Evolutionary conservation across 129 eudicot genomes (phyloP).

Genomic region (Dittrichia graveolens): DNA sequence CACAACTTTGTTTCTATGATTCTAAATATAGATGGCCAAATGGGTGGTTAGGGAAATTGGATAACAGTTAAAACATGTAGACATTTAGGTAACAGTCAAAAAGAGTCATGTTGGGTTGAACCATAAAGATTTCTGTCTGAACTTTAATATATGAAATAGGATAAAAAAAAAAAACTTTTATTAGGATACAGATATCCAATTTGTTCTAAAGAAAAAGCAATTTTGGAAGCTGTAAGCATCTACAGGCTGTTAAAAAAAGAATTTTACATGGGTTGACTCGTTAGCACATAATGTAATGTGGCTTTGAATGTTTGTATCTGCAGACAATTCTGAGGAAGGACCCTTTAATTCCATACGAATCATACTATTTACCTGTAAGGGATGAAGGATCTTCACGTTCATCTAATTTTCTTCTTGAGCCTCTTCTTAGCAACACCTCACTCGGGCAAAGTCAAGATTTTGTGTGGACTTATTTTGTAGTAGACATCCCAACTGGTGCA

Average conservation of each 20-base stretch:
- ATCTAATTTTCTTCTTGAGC: conserved; percentile 65
- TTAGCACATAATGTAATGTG: conserved; percentile 17
- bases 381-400: conserved; percentile 43
- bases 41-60: too few relatives aligned
- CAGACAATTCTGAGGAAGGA: conserved; percentile 65
- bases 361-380: conserved; percentile 57
- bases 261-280: neutral
- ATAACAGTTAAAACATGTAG: too few relatives aligned
- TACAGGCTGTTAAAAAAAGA: too few relatives aligned
- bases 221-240: too few relatives aligned
- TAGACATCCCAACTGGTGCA: conserved; percentile 73
- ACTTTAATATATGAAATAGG: too few relatives aligned
- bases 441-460: conserved; percentile 24
- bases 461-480: conserved; percentile 74
- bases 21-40: too few relatives aligned
- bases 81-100: too few relatives aligned
- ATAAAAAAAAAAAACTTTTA: too few relatives aligned
- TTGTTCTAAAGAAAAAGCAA: too few relatives aligned
- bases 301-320: conserved; percentile 19
- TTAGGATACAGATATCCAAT: too few relatives aligned
- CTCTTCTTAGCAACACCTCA: conserved; percentile 64
- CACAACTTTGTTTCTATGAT: neutral
- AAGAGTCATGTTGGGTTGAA: too few relatives aligned
- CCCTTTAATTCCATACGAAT: conserved; percentile 57
- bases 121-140: too few relatives aligned